Evolutionary conservation across 495 filamentous ascomycete species (phyloP), one percentile per base, ranked within the genome.

Genomic region (Ascodesmis nigricans): DNA sequence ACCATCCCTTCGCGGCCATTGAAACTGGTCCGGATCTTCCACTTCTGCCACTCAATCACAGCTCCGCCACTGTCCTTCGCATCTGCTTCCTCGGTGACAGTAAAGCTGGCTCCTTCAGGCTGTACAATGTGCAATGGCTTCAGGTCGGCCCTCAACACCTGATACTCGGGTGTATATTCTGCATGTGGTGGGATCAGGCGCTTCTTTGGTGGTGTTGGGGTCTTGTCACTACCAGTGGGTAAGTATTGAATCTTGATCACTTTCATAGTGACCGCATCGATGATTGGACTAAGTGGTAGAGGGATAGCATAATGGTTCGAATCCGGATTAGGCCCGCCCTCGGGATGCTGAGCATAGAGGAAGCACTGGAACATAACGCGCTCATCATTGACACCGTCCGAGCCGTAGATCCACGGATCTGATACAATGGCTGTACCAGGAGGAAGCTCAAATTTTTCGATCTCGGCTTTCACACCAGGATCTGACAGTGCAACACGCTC

Each of bases 281-380:
- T 60, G 13, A 87, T 75, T 0, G 80, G 78, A 3, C 73, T 81
- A 43, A 87, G 75, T 21, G 71, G 63, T 31, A 81, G 63, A 0
- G 80, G 80, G 21, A 77, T 63, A 0, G 77, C 69, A 52, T 91
- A 91, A 43, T 84, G 74, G 47, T 82, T 83, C 29, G 63, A 67
- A 41, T 78, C 73, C 8, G 54, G 48, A 46, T 74, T 67, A 4
- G 50, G 40, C 2, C 63, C 40, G 42, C 70, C 66, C 9, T 50
- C 45, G 3, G 70, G 65, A 38, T 73, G 66, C 14, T 65, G 55
- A 45, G 72, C 58, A 52, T 78, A 78, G 7, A 78, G 57, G 48
- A 71, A 75, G 51, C 67, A 71, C 42, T 77, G 71, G 42, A 63
- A 69, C 48, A 69, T 57, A 10, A 71, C 62, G 31, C 64, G 56